Evolutionary conservation across 768 basidiomycete genomes (phyloP).

Genomic region (Mycena floridula): DNA sequence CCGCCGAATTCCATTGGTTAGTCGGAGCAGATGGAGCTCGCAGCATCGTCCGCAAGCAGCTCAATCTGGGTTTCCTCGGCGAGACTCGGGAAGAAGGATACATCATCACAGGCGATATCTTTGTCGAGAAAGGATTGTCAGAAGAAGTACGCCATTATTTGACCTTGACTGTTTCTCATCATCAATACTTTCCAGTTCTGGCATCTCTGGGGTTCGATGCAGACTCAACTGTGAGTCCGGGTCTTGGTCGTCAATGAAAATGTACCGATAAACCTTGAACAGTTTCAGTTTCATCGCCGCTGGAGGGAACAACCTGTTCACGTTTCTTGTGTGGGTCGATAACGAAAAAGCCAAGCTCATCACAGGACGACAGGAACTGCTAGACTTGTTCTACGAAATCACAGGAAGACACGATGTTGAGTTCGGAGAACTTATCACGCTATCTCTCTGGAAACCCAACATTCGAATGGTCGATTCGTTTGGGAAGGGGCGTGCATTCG

Average conservation of each 20-base stretch:
- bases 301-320: too few relatives aligned
- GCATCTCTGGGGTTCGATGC: constrained; percentile 21
- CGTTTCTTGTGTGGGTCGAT: too few relatives aligned
- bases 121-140: too few relatives aligned
- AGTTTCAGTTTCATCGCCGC: constrained; percentile 4
- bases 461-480: too few relatives aligned
- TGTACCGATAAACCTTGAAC: too few relatives aligned
- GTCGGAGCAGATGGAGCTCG: too few relatives aligned
- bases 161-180: neutral
- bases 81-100: constrained; percentile 23
- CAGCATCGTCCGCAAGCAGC: too few relatives aligned
- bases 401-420: constrained; percentile 22
- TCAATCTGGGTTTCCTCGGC: constrained; percentile 35
- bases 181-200: constrained; percentile 12
- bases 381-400: too few relatives aligned
- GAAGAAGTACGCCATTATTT: constrained; percentile 14
- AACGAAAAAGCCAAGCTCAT: constrained; percentile 6
- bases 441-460: constrained; percentile 24
- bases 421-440: constrained; percentile 19
- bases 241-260: too few relatives aligned
- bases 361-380: constrained; percentile 17
- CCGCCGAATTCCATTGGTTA: too few relatives aligned
- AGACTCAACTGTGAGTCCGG: too few relatives aligned
- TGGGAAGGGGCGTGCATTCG: constrained; percentile 42
- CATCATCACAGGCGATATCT: too few relatives aligned